Conservation (phyloP, 148 eudicot genomes). For the Amaranthus hypochondriacus region DNA sequence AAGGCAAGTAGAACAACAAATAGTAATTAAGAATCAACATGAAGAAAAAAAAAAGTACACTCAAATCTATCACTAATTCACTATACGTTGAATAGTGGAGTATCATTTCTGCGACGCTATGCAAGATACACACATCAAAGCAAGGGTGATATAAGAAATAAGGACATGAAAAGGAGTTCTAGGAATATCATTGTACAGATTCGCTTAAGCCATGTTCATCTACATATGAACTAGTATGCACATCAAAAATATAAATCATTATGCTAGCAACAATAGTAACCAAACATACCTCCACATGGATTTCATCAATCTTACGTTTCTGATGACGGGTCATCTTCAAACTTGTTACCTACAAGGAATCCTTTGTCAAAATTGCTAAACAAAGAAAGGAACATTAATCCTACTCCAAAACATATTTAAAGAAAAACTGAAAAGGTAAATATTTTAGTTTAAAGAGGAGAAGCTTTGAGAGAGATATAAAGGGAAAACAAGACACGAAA, state of each 20-base stretch:
- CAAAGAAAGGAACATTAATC: neutral
- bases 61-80: neutral
- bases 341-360: constrained; percentile 61
- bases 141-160: neutral
- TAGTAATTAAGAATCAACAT: neutral
- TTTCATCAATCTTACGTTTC: constrained; percentile 95
- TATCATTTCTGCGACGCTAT: neutral
- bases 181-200: neutral
- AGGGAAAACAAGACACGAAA: neutral
- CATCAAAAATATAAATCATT: constrained; percentile 3
- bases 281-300: constrained; percentile 77
- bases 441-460: too few relatives aligned
- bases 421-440: too few relatives aligned
- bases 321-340: constrained; percentile 99
- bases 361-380: constrained; percentile 9
- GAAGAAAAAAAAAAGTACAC: neutral
- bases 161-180: neutral
- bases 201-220: constrained; percentile 3
- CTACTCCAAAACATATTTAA: neutral
- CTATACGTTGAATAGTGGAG: neutral
- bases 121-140: neutral
- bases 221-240: neutral
- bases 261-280: neutral
- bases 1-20: neutral
- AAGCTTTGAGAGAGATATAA: too few relatives aligned